A percentile compares a stretch with the other conserved stretches of the same genome.
Conservation (phyloP, 306 rosid genomes). For the Ochetophila trinervis region DNA sequence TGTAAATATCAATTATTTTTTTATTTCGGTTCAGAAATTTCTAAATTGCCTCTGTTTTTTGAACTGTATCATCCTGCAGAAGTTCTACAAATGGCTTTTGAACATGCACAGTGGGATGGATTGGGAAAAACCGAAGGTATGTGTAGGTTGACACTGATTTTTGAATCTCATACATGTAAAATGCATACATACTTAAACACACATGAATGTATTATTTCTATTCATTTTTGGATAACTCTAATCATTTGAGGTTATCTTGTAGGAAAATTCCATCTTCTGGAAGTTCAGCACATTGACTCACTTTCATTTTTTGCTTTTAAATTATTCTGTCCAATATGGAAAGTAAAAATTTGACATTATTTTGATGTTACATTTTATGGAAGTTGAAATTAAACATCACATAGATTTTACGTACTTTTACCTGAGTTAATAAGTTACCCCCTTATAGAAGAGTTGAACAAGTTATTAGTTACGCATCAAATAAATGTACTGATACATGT, state of each 20-base stretch:
- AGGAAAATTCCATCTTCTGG: not conserved
- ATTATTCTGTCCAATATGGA: too few species aligned
- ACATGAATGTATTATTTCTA: not conserved
- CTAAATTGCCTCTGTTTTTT: slow-evolving; percentile 21
- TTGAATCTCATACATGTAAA: not conserved
- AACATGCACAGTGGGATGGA: slow-evolving; percentile 43
- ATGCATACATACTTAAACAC: not conserved
- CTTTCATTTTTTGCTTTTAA: too few species aligned
- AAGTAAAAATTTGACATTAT: not conserved
- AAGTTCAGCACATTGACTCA: too few species aligned
- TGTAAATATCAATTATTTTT: not conserved
- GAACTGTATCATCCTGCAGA: slow-evolving; percentile 53
- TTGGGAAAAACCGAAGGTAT: slow-evolving; percentile 63
- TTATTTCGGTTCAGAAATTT: slow-evolving; percentile 12
- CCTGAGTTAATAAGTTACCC: too few species aligned
- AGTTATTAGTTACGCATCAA: too few species aligned
- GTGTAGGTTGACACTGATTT: not conserved
- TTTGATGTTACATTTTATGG: not conserved
- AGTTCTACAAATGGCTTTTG: slow-evolving; percentile 75
- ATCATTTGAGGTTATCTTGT: not conserved
- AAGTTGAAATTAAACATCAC: not conserved
- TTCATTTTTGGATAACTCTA: too few species aligned
- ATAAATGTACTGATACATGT: too few species aligned
- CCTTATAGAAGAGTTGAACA: too few species aligned
- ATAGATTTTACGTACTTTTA: not conserved